Conservation (phyloP, 2,329 filamentous ascomycete species). For the Penicillium sp. region DNA sequence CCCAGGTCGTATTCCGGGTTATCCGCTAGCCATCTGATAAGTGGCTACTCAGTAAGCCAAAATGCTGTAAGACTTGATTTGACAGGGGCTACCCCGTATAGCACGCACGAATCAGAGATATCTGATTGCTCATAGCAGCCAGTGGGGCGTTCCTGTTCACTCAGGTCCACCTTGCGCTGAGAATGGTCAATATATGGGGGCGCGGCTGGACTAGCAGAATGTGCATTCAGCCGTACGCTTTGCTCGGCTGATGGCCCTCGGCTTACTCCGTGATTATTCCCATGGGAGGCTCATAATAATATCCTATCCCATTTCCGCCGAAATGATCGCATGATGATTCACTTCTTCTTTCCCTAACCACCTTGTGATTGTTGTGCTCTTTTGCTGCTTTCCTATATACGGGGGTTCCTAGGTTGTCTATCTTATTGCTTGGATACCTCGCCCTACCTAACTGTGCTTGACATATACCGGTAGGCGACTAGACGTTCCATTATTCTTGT, state of each 20-base stretch:
- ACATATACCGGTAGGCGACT: not conserved
- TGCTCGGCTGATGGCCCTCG: conserved; percentile 10
- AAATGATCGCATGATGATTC: conserved; percentile 6
- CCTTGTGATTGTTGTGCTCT: not conserved
- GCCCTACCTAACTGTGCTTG: not conserved
- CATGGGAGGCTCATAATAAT: conserved; percentile 14
- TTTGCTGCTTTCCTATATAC: not conserved
- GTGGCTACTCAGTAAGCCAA: not conserved
- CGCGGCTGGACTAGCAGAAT: not conserved
- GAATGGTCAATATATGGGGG: not conserved
- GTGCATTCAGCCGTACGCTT: conserved; percentile 7
- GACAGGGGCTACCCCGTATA: conserved; percentile 8
- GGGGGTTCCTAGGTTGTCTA: not conserved
- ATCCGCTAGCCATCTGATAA: not conserved
- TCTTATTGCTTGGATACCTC: not conserved
- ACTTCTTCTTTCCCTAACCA: conserved; percentile 1
- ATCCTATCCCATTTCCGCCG: conserved; percentile 10
- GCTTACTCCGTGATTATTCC: conserved; percentile 13
- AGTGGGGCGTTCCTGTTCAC: conserved; percentile 13
- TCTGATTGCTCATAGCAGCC: conserved; percentile 6
- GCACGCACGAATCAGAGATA: conserved; percentile 11
- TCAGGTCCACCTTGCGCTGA: conserved; percentile 4
- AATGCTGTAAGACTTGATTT: not conserved
- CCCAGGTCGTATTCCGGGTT: not conserved
- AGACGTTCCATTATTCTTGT: not conserved